Conservation (phyloP, 495 filamentous ascomycete genomes). For the Penicillium herquei region DNA sequence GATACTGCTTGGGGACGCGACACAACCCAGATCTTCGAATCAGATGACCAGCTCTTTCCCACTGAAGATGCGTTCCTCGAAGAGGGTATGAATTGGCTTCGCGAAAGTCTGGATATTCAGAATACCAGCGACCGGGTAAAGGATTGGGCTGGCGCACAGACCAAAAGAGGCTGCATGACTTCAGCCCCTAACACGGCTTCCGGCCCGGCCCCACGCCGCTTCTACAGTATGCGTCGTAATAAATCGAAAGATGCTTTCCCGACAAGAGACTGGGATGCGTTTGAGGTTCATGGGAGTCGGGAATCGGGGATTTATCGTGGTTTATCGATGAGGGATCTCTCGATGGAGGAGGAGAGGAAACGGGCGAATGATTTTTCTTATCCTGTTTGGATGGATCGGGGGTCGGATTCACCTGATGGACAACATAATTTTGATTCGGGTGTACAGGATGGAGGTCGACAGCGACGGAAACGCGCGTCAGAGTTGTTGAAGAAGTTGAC, state of each 20-base stretch:
- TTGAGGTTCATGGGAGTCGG: constrained; percentile 4
- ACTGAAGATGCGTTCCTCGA: constrained; percentile 10
- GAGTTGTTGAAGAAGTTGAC: constrained; percentile 23
- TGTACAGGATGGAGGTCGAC: constrained; percentile 1
- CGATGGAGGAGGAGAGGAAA: background rate
- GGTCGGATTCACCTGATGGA: background rate
- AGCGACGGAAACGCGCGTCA: constrained; percentile 16
- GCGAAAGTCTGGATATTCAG: constrained; percentile 10
- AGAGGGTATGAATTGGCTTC: constrained; percentile 16
- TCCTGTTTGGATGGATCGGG: constrained; percentile 1
- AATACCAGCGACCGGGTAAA: background rate
- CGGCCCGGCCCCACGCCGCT: constrained; percentile 12
- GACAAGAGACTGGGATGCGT: background rate
- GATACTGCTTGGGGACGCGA: constrained; percentile 5
- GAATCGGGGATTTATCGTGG: constrained; percentile 4
- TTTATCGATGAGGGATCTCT: constrained; percentile 9
- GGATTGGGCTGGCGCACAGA: background rate
- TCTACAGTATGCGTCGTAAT: constrained; percentile 17
- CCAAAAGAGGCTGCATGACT: background rate
- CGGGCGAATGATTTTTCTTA: constrained; percentile 1
- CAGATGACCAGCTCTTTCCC: background rate
- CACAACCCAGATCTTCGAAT: background rate
- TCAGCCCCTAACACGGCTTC: background rate
- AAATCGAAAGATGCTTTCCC: background rate
- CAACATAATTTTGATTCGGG: constrained; percentile 3